Base-by-base conservation (phyloP, 1,139 yeast species). In the Pichia sp. region DNA sequence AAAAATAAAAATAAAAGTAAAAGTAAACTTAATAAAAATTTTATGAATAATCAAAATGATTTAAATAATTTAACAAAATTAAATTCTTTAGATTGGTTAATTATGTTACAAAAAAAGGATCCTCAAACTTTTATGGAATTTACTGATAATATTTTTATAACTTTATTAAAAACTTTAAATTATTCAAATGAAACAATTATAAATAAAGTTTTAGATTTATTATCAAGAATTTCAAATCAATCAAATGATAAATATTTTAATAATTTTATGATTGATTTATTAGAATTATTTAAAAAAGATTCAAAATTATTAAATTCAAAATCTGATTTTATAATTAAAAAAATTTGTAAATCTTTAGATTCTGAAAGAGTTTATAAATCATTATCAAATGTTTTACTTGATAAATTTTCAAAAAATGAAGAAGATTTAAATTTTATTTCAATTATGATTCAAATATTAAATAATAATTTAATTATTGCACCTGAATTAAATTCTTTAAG, bases 41-140 rank as follows among this genome's bases (percentile, higher is more conserved):
- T n/a, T 11, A 27, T 27, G n/a, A 82, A 46, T 8, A 7, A 4
- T 20, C 16, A 12, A 12, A 83, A 87, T 55, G 96, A 89, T 51
- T 78, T 82, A 33, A 82, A 87, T 55, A 96, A 87, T 52, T 78
- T 82, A 31, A 86, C 97, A 0, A 71, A 94, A 52, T 74, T 89
- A 22, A 89, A 95, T 0, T 85, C 95, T 22, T 68, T 94, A 39
- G 96, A 90, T 54, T 94, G 98, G 98, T 70, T 94, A 32, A 81
- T 82, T 26, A 80, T 87, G 73, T 70, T 94, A 39, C 94, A 90
- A 58, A 74, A 80, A 30, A 81, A 81, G 54, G 83, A 83, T 37
- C 87, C 94, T 0, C 66, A 74, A 27, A 73, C 76, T 56, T 76
- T 78, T 56, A 71, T 76, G 54, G 79, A 71, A 59, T 82, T 66